Base-by-base conservation (phyloP, 2,329 filamentous ascomycete species). In the Trichocomaceae sp. region DNA sequence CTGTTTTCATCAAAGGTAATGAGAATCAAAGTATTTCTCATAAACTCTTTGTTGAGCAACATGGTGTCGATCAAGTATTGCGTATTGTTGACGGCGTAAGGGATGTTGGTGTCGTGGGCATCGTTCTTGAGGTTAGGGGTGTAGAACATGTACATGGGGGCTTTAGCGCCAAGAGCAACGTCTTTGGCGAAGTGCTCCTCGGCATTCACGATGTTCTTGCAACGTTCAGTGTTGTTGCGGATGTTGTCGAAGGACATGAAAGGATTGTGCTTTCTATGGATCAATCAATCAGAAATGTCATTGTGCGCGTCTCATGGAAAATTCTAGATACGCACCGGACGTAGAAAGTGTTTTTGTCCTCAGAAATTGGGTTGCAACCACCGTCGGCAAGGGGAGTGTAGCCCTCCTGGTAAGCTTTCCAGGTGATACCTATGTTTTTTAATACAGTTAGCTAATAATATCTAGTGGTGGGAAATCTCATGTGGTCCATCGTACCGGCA, bases 181-280 rank as follows among this genome's bases (percentile, higher is more conserved):
- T 59, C 57, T 6, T 54, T 52, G 22, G 44, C 51, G 15, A 59
- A 57, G 31, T 57, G 39, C n/a, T 59, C 42, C 35, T 59, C 55
- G 22, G 57, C 57, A 31, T 57, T 59, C 42, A 59, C 57, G 39
- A 59, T 59, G 19, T 59, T 59, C 15, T 50, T 44, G 57, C 57
- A 59, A n/a, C 57, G 57, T 13, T 31, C 41, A n/a, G 39, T 50
- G 46, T 55, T 57, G 48, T 59, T 57, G 35, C 57, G 55, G 44
- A 59, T 59, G 45, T 59, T 59, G 57, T 59, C 52, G 29, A 59
- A 59, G 37, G 57, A 59, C 57, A 59, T 59, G 55, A 57, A 59
- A 5, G 57, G 57, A 45, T 59, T 59, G 33, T 59, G 57, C 39
- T 59, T 59, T 52, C 55, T 59, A 39, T 39, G 7, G 13, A 17